phyloP scores from a whole-genome alignment of 23 red algal genomes.

The Gracilaria vermiculophylla region DNA sequence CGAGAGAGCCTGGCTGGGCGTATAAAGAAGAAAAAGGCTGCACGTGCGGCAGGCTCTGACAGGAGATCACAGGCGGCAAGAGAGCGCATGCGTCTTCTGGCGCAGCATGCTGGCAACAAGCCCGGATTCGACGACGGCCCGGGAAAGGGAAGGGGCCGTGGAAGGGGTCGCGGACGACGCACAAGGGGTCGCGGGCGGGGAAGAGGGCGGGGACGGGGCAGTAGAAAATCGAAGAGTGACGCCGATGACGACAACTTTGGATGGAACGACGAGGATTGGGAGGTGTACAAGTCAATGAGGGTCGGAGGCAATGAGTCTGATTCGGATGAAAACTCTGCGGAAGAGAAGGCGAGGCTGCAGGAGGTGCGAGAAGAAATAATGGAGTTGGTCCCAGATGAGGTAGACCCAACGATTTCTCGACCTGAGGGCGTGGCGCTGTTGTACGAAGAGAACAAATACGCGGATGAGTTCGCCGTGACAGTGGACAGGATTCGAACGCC shows the following conservation, averaged over 20 bases:
- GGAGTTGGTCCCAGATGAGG: slow-evolving; percentile 62
- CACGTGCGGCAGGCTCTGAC: slow-evolving; percentile 67
- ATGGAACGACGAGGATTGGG: slow-evolving; percentile 78
- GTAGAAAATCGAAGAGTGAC: slow-evolving; percentile 1
- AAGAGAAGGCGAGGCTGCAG: slow-evolving; percentile 47
- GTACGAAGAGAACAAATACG: slow-evolving; percentile 48
- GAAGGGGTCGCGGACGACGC: slow-evolving; percentile 12
- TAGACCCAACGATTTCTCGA: slow-evolving; percentile 40
- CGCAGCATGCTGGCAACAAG: slow-evolving; percentile 65
- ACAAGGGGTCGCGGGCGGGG: slow-evolving; percentile 19
- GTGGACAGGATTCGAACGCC: slow-evolving; percentile 69
- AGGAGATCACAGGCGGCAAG: slow-evolving; percentile 56
- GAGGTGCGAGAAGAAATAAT: slow-evolving; percentile 58
- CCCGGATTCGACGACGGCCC: slow-evolving; percentile 23
- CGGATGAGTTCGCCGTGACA: slow-evolving; percentile 47
- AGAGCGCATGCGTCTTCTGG: slow-evolving; percentile 77
- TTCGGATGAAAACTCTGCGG: slow-evolving; percentile 63
- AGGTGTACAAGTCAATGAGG: slow-evolving; percentile 77
- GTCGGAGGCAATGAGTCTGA: slow-evolving; percentile 48
- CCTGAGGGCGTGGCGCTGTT: slow-evolving; percentile 55
- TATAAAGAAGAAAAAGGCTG: slow-evolving; percentile 60
- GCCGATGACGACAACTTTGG: slow-evolving; percentile 76
- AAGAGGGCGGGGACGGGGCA: slow-evolving; percentile 43
- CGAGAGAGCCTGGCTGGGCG: slow-evolving; percentile 48
- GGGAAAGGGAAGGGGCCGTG: slow-evolving; percentile 25